Evolutionary conservation across 2,329 filamentous ascomycete species (phyloP).

Genomic region (Daldinia sp.): DNA sequence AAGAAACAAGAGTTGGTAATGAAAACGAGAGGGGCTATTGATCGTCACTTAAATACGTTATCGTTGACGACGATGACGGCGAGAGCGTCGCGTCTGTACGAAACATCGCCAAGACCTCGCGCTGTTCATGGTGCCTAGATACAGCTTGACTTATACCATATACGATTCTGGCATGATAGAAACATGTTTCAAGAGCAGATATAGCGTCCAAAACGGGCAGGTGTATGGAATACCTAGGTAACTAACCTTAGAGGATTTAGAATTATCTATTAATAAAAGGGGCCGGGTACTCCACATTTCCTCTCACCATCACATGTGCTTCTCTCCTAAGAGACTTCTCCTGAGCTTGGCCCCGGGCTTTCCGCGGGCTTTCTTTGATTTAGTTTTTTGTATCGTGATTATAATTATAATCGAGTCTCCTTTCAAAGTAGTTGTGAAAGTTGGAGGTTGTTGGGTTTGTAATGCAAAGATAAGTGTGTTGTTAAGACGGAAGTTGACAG

Average conservation of each 20-base stretch:
- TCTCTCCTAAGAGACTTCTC: background rate
- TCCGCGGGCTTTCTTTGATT: background rate
- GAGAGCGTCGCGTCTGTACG: background rate
- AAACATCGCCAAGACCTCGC: background rate
- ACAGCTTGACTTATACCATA: slow-evolving; percentile 1
- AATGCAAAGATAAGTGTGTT: background rate
- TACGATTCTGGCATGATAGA: slow-evolving; percentile 2
- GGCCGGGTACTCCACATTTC: background rate
- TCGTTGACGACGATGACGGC: background rate
- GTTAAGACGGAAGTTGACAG: background rate
- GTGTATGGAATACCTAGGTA: slow-evolving; percentile 4
- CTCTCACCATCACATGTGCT: slow-evolving; percentile 1
- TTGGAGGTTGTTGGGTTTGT: background rate
- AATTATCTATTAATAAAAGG: slow-evolving; percentile 18
- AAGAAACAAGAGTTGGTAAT: background rate
- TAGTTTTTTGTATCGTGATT: background rate
- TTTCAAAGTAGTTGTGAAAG: background rate
- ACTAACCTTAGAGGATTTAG: slow-evolving; percentile 22
- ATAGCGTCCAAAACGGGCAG: background rate
- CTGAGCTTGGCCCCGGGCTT: background rate
- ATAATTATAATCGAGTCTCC: background rate
- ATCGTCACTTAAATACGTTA: background rate
- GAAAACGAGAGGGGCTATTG: background rate
- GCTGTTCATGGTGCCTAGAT: background rate
- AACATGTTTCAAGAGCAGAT: slow-evolving; percentile 20